Evolutionary conservation across 257 asterid genomes (phyloP), one percentile per base, ranked within the genome.

Genomic region (Solanum pennellii): DNA sequence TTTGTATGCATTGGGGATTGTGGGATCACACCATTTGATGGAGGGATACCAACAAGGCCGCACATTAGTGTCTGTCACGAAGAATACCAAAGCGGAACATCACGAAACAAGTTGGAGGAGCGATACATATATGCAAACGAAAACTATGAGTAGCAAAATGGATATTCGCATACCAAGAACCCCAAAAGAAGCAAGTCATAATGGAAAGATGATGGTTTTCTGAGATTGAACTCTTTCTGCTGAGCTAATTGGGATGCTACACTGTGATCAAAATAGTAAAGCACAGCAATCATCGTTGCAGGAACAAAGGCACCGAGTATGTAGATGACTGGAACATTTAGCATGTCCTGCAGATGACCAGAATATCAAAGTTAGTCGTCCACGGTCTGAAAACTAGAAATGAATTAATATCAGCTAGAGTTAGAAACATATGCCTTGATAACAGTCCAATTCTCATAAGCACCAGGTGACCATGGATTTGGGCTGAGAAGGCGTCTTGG

Each of bases 1-100:
- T 94, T 94, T 18, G 98, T 96, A 84, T 96, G 99, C 99, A 96
- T 96, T 52, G 99, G 99, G 27, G 99, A 96, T 88, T 96, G 98
- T 21, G 99, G 99, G 87, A 96, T 94, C 13, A 96, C 98, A 66
- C 98, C 99, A 65, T 96, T 96, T 72, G 99, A 89, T 56, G 99
- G 99, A 79, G 99, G 99, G 85, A 96, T 94, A 49, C 99, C 99
- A 62, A 96, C 16, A 13, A 96, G 95, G 49, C 99, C 99, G 83
- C 99, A 96, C 95, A 96, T 86, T 87, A 96, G 89, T 1, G 97
- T 94, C 98, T 96, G 91, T 29, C 21, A 89, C 72, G 72, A 69
- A 59, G 45, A 80, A 44, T 33, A 31, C 21, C 25, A 35, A 15
- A 62, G n/a, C 20, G 5, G 45, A 84, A n/a, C 12, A 23, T 39